Conservation (phyloP, 2,329 filamentous ascomycete genomes). For the Sporothrix sp. region DNA sequence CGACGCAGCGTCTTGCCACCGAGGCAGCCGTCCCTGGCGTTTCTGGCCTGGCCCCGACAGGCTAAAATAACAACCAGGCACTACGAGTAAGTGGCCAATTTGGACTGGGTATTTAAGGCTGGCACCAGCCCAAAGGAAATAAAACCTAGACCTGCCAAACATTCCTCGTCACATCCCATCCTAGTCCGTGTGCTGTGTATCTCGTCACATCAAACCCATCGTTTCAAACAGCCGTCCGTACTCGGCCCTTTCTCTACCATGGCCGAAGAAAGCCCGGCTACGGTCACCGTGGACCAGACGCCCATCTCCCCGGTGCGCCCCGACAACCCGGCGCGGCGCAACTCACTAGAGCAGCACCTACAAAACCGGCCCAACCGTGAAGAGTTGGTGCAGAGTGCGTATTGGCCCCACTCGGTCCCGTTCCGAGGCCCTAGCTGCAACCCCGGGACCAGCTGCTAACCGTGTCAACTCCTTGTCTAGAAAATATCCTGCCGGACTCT, state of each 20-base stretch:
- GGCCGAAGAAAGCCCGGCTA: constrained; percentile 23
- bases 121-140: too few species aligned
- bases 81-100: neutral
- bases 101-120: too few species aligned
- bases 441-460: neutral
- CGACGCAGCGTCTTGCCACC: too few species aligned
- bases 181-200: too few species aligned
- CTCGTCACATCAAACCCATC: neutral
- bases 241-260: constrained; percentile 19
- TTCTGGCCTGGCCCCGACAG: neutral
- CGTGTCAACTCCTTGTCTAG: constrained; percentile 31
- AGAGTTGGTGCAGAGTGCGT: constrained; percentile 68
- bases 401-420: neutral
- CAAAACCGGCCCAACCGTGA: constrained; percentile 65
- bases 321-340: constrained; percentile 40
- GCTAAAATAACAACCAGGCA: neutral
- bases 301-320: constrained; percentile 48
- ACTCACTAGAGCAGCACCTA: constrained; percentile 65
- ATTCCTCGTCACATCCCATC: neutral
- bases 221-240: neutral
- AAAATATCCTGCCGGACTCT: constrained; percentile 77
- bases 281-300: constrained; percentile 40
- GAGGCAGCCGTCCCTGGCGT: too few species aligned
- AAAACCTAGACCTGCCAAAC: too few species aligned
- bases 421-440: neutral